Evolutionary conservation across 106 monocot genomes (phyloP), one percentile per base, ranked within the genome.

Genomic region (Acorus gramineus): DNA sequence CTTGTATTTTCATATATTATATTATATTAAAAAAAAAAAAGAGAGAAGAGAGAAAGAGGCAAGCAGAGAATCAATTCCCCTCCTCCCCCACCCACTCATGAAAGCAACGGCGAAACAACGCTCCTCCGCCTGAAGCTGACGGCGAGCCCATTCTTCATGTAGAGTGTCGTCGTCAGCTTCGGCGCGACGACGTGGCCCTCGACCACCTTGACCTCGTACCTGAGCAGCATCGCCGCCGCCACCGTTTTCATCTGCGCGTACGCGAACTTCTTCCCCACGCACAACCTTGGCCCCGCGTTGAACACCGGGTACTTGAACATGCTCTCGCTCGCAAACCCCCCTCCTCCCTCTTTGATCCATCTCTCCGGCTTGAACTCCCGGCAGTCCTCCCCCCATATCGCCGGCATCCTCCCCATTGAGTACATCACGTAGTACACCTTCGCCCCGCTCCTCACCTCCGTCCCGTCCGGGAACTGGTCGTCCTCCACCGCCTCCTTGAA

Each of bases 201-300:
- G 53, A 62, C 73, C 46, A 87, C 80, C 66, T 47, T 68, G 10
- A 95, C 90, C 44, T 48, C 66, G 52, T 78, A 90, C 74, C 87
- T 64, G 11, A 76, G 53, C 52, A 95, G 60, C 13, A 95, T 59
- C 5, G 87, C 66, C 53, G 90, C 81, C n/a, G 80, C 86, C 68
- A 82, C 80, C 82, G 77, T 85, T 76, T 95, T 95, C 95, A 95
- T 95, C 84, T 95, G 95, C 76, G 73, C 68, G 80, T 90, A 95
- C 0, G 95, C 95, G 57, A 95, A 95, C 71, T 80, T 86, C 82
- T 95, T 95, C n/a, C 95, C 95, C 5, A 95, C 54, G 72, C 95
- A 95, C 11, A 95, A 66, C 78, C 95, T 77, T 6, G 90, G 95
- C 13, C 95, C 95, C 7, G 78, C 90, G 68, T 95, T 95, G 67